Percentiles rank a stretch among this genome's conserved stretches.
Evolutionary conservation across 192 early-diverging fungal species (phyloP).

Genomic region (Thamnidium elegans): DNA sequence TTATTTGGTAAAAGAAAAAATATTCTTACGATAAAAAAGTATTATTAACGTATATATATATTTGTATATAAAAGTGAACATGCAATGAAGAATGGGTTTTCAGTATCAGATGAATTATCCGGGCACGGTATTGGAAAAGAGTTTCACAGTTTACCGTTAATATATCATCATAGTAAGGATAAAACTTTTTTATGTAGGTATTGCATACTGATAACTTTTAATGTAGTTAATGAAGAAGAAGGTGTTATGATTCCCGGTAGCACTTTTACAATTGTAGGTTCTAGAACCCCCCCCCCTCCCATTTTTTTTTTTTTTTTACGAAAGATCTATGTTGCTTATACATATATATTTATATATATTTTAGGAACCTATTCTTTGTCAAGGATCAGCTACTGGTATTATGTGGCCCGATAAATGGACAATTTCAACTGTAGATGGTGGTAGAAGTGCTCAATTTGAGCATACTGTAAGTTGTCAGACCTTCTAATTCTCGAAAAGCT

Average conservation of each 20-base stretch:
- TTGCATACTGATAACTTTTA: not conserved
- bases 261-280: constrained; percentile 76
- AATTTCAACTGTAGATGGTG: constrained; percentile 70
- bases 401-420: constrained; percentile 92
- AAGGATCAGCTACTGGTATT: constrained; percentile 65
- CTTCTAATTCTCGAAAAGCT: not conserved
- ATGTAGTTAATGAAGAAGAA: constrained; percentile 59
- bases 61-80: constrained; percentile 22
- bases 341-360: not conserved
- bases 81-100: constrained; percentile 53
- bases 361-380: constrained; percentile 74
- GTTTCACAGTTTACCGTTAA: constrained; percentile 81
- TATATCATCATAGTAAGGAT: constrained; percentile 63
- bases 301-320: no score
- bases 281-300: no score
- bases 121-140: constrained; percentile 86
- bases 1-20: constrained; percentile 45
- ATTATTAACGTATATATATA: not conserved
- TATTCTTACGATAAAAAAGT: not conserved
- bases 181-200: not conserved
- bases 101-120: constrained; percentile 68
- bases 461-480: constrained; percentile 49
- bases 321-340: not conserved
- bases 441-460: constrained; percentile 87
- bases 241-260: constrained; percentile 73